Conservation (phyloP, 768 basidiomycete species). For the Boletus eberwhitei region DNA sequence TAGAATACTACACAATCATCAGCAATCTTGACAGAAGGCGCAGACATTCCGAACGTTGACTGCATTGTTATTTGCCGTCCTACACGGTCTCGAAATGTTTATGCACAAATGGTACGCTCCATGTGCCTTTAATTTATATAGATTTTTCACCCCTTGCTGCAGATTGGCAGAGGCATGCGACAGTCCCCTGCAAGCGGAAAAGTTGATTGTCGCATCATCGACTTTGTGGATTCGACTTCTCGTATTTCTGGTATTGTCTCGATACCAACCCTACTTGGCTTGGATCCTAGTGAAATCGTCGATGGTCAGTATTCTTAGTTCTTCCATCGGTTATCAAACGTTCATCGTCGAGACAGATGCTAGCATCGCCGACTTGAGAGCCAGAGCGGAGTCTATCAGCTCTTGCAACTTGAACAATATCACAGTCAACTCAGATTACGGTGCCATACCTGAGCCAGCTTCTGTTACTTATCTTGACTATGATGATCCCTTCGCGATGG, state of each 20-base stretch:
- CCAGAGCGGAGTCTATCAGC: conserved; percentile 31
- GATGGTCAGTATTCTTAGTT: conserved; percentile 45
- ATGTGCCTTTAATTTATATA: not conserved
- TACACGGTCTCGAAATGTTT: conserved; percentile 84
- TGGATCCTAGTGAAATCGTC: conserved; percentile 64
- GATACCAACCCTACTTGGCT: conserved; percentile 79
- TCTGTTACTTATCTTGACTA: conserved; percentile 74
- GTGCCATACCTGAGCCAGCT: conserved; percentile 49
- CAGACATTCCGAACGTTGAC: conserved; percentile 94
- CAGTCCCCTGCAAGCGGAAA: conserved; percentile 81
- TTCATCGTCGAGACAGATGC: conserved; percentile 40
- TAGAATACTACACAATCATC: not conserved
- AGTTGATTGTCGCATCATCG: conserved; percentile 80
- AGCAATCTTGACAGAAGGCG: conserved; percentile 89
- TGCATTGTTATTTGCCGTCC: conserved; percentile 86
- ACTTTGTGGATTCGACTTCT: conserved; percentile 77
- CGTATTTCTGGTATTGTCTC: conserved; percentile 72
- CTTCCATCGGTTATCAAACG: not conserved
- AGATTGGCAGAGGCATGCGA: conserved; percentile 94
- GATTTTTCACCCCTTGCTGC: not conserved
- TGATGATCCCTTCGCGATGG: conserved; percentile 66
- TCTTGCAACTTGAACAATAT: conserved; percentile 4
- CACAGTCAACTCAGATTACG: conserved; percentile 16
- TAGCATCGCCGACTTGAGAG: conserved; percentile 46
- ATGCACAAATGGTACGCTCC: conserved; percentile 81